Percentiles rank a stretch among this genome's conserved stretches.
These are phyloP conservation scores for Borovskyia barvae DNA, from an alignment of 208 protist species.

Conservation along the genomic window DNA sequence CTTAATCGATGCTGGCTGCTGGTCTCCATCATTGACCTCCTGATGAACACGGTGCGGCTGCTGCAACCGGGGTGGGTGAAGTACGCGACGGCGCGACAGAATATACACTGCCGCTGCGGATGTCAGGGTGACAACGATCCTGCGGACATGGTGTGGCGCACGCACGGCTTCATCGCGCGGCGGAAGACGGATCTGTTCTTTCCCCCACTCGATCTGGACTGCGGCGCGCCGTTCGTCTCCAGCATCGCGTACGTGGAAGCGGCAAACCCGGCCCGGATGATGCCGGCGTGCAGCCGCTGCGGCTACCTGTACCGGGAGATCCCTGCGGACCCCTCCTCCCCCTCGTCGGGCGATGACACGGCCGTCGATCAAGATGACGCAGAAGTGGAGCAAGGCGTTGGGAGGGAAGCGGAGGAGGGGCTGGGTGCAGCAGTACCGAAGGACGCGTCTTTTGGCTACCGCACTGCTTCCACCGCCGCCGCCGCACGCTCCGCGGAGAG, in stretches of 20 bases:
- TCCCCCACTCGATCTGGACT: constrained; percentile 77
- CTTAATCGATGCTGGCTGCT: constrained; percentile 76
- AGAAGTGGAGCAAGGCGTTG: too few relatives aligned
- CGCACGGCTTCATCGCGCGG: constrained; percentile 50
- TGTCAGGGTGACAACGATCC: constrained; percentile 44
- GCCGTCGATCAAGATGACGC: too few relatives aligned
- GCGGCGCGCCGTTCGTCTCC: constrained; percentile 73
- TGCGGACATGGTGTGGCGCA: constrained; percentile 38
- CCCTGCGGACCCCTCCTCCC: too few relatives aligned
- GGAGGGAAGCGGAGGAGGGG: too few relatives aligned
- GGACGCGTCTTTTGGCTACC: too few relatives aligned
- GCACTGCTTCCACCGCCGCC: neutral
- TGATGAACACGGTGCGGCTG: constrained; percentile 78
- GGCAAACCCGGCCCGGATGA: constrained; percentile 61
- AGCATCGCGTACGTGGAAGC: constrained; percentile 73
- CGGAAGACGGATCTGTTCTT: constrained; percentile 72
- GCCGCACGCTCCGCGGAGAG: neutral
- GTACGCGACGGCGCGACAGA: constrained; percentile 71
- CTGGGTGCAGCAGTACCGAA: too few relatives aligned
- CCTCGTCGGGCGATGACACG: too few relatives aligned
- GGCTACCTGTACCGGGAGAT: constrained; percentile 62
- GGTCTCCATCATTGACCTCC: constrained; percentile 64
- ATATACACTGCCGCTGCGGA: constrained; percentile 51
- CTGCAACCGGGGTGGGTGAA: constrained; percentile 59
- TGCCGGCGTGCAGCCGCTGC: constrained; percentile 69